These are phyloP conservation scores for Yueomyces sp. DNA, from an alignment of 805 yeast genomes.

Conservation along the genomic window DNA sequence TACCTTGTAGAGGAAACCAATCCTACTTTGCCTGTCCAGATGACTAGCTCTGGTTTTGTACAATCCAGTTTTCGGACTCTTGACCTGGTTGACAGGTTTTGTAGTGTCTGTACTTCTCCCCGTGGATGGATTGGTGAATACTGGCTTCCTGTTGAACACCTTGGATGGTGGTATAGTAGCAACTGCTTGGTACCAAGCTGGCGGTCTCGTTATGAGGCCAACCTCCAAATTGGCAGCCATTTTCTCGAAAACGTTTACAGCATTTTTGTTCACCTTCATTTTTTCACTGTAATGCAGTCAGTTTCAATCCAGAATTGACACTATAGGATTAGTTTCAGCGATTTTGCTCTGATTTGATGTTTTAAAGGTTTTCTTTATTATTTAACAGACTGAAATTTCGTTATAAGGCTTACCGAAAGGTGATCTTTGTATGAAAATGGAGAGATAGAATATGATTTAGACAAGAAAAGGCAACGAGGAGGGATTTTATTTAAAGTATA, in stretches of 20 bases:
- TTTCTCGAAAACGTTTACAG: conserved; percentile 64
- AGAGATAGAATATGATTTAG: no score
- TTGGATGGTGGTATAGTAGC: conserved; percentile 70
- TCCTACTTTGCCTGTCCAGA: conserved; percentile 9
- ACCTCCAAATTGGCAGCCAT: conserved; percentile 64
- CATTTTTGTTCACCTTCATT: conserved; percentile 67
- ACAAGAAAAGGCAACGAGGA: no score
- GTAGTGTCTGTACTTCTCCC: conserved; percentile 3
- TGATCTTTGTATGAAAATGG: no score
- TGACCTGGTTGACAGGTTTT: conserved; percentile 1
- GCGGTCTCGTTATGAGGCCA: conserved; percentile 58
- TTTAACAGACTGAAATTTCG: no score
- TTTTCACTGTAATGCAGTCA: not conserved
- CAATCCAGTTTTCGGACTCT: conserved; percentile 9
- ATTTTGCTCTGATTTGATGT: no score
- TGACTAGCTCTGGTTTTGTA: conserved; percentile 24
- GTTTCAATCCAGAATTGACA: no score
- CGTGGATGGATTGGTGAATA: conserved; percentile 14
- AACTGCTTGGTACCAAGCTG: conserved; percentile 84
- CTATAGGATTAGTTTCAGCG: no score
- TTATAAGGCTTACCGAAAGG: no score
- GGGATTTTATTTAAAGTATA: no score
- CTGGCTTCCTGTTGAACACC: conserved; percentile 30
- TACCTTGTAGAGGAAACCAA: conserved; percentile 14
- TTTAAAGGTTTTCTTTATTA: no score